These are phyloP conservation scores for Cetraspora pellucida DNA, from an alignment of 192 early-diverging fungal genomes.

Conservation along the genomic window DNA sequence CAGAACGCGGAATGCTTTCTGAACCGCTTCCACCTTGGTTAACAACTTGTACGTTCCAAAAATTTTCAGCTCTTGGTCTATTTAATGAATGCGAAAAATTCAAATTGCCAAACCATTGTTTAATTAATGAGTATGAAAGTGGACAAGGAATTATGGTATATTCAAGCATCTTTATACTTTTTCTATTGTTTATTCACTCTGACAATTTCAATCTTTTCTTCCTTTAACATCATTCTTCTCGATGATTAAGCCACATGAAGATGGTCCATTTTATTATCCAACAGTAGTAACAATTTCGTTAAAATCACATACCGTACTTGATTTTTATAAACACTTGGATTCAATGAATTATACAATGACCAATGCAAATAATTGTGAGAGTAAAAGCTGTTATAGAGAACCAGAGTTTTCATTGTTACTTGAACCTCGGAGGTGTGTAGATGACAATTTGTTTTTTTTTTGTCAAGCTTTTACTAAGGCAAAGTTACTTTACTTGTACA, in stretches of 20 bases:
- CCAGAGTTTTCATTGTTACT: conserved; percentile 48
- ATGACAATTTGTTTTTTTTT: background rate
- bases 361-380: no score
- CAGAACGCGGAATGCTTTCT: conserved; percentile 43
- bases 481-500: background rate
- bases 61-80: conserved; percentile 36
- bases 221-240: no score
- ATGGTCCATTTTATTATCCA: conserved; percentile 55
- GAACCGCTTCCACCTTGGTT: conserved; percentile 50
- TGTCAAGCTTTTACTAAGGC: background rate
- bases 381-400: background rate
- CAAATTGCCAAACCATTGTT: conserved; percentile 48
- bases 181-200: background rate
- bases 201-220: no score
- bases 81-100: conserved; percentile 34
- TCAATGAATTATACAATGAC: no score
- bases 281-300: conserved; percentile 54
- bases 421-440: conserved; percentile 40
- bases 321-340: conserved; percentile 42
- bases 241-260: conserved; percentile 46
- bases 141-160: conserved; percentile 57
- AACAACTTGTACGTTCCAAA: conserved; percentile 34
- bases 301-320: conserved; percentile 48
- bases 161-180: background rate
- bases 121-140: conserved; percentile 56